Evolutionary conservation across 164 flowering plant genomes (phyloP).

Genomic region (Platanus orientalis): DNA sequence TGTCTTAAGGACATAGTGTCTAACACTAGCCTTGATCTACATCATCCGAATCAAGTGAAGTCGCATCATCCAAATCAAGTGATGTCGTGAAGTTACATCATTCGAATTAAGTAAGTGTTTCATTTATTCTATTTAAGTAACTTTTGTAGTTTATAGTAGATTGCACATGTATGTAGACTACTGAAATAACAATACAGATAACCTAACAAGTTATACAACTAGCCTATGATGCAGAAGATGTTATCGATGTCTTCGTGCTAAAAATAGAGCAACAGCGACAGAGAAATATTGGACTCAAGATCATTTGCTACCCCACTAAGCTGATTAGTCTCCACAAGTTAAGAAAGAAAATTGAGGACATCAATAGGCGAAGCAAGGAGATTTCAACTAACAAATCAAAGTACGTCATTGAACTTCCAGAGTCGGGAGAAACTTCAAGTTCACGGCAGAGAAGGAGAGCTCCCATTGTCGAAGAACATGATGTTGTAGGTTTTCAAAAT

Average conservation of each 20-base stretch:
- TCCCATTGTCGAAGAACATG: not conserved
- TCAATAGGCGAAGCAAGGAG: not conserved
- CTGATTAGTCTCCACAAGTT: not conserved
- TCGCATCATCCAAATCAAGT: too few relatives aligned
- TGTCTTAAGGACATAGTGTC: too few relatives aligned
- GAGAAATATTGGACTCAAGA: not conserved
- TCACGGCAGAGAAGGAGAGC: not conserved
- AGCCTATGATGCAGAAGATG: too few relatives aligned
- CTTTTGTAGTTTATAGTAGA: too few relatives aligned
- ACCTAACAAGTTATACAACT: conserved; percentile 19
- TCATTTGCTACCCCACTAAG: not conserved
- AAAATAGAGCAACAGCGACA: conserved; percentile 7
- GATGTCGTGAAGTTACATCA: too few relatives aligned
- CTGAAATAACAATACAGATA: too few relatives aligned
- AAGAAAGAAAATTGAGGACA: not conserved
- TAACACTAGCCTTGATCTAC: too few relatives aligned
- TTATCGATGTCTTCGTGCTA: too few relatives aligned
- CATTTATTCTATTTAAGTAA: too few relatives aligned
- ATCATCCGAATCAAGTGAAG: too few relatives aligned
- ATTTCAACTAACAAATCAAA: conserved; percentile 10
- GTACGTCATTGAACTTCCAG: not conserved
- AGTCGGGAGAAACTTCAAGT: not conserved
- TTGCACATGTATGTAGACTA: too few relatives aligned
- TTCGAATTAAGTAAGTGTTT: too few relatives aligned
- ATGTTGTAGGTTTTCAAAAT: not conserved